Evolutionary conservation across 1,139 yeast species (phyloP).

Genomic region (Meyerozyma elateridarum): DNA sequence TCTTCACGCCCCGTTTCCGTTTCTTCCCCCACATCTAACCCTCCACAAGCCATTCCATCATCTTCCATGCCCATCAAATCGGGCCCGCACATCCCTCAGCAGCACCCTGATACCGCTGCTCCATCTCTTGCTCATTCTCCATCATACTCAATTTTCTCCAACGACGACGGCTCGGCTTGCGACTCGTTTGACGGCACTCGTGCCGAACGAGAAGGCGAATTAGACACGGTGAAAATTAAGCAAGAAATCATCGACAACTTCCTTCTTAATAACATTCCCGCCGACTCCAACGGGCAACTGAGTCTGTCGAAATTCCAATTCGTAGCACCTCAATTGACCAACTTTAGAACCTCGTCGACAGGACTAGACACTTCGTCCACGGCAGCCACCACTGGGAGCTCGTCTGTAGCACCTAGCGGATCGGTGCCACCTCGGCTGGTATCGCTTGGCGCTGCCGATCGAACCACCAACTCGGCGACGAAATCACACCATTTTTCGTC

Average conservation of each 20-base stretch:
- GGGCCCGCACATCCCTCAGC: constrained; percentile 2
- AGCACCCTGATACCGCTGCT: constrained; percentile 3
- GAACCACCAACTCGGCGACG: no score
- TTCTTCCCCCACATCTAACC: no score
- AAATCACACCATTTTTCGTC: not conserved
- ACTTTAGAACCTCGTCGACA: no score
- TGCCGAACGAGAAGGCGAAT: constrained; percentile 6
- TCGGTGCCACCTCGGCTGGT: constrained; percentile 1
- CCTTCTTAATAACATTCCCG: constrained; percentile 34
- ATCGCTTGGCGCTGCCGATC: no score
- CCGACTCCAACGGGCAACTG: constrained; percentile 12
- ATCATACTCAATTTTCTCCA: constrained; percentile 8
- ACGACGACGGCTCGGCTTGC: constrained; percentile 7
- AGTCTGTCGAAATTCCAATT: constrained; percentile 4
- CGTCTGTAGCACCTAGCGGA: constrained; percentile 4
- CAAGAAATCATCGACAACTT: constrained; percentile 42
- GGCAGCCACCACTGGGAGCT: constrained; percentile 8
- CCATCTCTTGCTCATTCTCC: constrained; percentile 9
- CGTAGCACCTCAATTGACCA: constrained; percentile 5
- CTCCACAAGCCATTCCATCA: constrained; percentile 4
- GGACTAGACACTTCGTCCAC: no score
- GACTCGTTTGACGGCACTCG: constrained; percentile 3
- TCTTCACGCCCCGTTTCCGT: constrained; percentile 3
- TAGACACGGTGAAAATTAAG: constrained; percentile 30
- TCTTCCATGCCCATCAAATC: not conserved